Base-by-base conservation (phyloP, 1,284 basidiomycete species). In the Fomitopsis pinicola region DNA sequence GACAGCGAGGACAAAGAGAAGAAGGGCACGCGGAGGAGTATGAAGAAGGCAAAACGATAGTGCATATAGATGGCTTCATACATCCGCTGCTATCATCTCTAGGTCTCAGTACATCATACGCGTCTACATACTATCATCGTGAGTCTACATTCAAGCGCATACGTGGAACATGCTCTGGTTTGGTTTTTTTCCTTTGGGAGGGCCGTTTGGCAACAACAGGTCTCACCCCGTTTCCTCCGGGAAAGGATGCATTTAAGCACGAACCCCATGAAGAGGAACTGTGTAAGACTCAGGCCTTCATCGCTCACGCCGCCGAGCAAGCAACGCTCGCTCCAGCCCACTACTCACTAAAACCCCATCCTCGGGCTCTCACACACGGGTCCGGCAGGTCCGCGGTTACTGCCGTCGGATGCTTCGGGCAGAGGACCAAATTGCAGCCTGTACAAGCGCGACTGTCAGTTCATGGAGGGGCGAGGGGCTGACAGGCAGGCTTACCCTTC, bases 11-110 rank as follows among this genome's bases (percentile, higher is more conserved):
- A 82, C 22, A 77, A 76, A 35, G 72, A 78, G 28, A 83, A 83
- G 74, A 87, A 87, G 71, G 73, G 73, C 44, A 80, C 80, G 55
- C 78, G 86, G 67, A 79, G 84, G 67, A 79, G 80, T 38, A 85
- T 71, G 63, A 73, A 88, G 75, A 87, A 87, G 72, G 70, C 72
- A 36, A 89, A 84, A 68, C 81, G 80, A 66, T 85, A 71, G 65
- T 8, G 48, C 30, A 7, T n/a, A 45, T 19, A 22, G 8, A 10
- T n/a, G 15, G 64, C 15, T 50, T 17, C 26, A 50, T 17, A 7
- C 48, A 50, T 30, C 12, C 8, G 38, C 38, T 1, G 9, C 38
- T 40, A 12, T 15, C 28, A 22, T 30, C 30, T 33, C 30, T 33
- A 8, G 30, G 4, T 33, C 30, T 33, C 30, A 33, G 5, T 33